phyloP scores from a whole-genome alignment of 768 basidiomycete genomes.

The Mycena sanguinolenta region DNA sequence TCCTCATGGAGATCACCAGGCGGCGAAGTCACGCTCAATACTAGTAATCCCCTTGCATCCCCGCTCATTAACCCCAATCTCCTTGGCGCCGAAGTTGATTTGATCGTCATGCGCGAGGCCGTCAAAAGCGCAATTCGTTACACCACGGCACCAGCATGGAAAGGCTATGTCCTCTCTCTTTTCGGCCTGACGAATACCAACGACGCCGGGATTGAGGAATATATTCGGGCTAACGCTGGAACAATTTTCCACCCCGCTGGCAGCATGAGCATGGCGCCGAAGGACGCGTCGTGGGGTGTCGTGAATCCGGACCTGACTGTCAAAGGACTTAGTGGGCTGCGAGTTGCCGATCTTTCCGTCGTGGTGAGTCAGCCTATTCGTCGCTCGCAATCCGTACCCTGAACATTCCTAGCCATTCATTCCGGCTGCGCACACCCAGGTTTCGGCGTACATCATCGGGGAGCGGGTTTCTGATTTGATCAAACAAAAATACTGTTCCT shows the following conservation, averaged over 20 bases:
- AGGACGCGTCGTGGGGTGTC: neutral
- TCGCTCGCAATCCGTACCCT: neutral
- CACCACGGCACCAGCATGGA: neutral
- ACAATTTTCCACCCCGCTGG: neutral
- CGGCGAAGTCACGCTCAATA: slow-evolving; percentile 50
- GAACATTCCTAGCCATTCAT: neutral
- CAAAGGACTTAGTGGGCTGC: neutral
- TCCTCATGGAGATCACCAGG: slow-evolving; percentile 28
- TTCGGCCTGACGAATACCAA: neutral
- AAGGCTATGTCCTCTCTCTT: neutral
- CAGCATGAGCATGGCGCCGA: neutral
- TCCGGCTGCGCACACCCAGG: neutral
- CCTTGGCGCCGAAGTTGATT: slow-evolving; percentile 36
- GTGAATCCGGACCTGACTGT: neutral
- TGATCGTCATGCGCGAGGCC: neutral
- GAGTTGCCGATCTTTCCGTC: neutral
- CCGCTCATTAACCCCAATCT: slow-evolving; percentile 63
- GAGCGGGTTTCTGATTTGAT: neutral
- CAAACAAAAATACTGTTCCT: too few relatives aligned
- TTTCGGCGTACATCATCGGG: neutral
- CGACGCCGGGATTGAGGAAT: neutral
- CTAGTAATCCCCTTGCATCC: slow-evolving; percentile 54
- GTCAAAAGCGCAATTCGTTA: neutral
- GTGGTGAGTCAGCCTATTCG: neutral
- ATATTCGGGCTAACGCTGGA: neutral